These are phyloP conservation scores for Ehretia macrophylla DNA, from an alignment of 257 asterid species.

Conservation along the genomic window DNA sequence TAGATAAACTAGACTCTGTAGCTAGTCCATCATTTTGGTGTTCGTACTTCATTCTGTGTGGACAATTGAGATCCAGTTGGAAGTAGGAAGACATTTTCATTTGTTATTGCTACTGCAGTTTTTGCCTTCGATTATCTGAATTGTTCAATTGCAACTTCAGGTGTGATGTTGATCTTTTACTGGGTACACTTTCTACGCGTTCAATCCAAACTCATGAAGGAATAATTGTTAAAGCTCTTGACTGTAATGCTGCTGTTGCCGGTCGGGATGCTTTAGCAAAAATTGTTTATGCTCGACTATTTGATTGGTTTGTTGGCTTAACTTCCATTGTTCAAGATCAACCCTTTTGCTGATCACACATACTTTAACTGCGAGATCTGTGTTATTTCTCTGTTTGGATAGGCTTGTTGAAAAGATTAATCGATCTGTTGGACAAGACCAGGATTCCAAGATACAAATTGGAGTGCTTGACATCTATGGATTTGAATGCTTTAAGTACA, in stretches of 20 bases:
- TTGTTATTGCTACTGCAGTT: neutral
- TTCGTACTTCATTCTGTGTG: neutral
- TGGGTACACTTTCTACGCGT: slow-evolving; percentile 82
- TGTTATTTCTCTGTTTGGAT: slow-evolving; percentile 26
- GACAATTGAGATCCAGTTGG: neutral
- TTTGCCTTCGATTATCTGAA: neutral
- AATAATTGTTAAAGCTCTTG: slow-evolving; percentile 78
- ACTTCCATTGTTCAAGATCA: slow-evolving; percentile 11
- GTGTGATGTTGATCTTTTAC: slow-evolving; percentile 77
- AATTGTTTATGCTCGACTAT: slow-evolving; percentile 84
- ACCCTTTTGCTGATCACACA: slow-evolving; percentile 12
- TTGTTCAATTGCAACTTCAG: slow-evolving; percentile 23
- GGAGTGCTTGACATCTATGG: slow-evolving; percentile 99
- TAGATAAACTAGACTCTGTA: too few species aligned
- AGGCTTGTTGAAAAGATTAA: slow-evolving; percentile 98
- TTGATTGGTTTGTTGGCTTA: slow-evolving; percentile 74
- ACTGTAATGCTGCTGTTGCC: slow-evolving; percentile 83
- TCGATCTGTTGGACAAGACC: slow-evolving; percentile 97
- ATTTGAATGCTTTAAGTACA: slow-evolving; percentile 88
- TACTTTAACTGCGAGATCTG: slow-evolving; percentile 12
- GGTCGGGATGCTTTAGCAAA: slow-evolving; percentile 99
- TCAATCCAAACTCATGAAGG: slow-evolving; percentile 96
- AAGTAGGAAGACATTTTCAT: too few species aligned
- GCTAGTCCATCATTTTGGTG: too few species aligned
- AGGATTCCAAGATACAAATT: slow-evolving; percentile 72